Evolutionary conservation across 2,329 filamentous ascomycete species (phyloP), one percentile per base, ranked within the genome.

Genomic region (Coniella vitis): DNA sequence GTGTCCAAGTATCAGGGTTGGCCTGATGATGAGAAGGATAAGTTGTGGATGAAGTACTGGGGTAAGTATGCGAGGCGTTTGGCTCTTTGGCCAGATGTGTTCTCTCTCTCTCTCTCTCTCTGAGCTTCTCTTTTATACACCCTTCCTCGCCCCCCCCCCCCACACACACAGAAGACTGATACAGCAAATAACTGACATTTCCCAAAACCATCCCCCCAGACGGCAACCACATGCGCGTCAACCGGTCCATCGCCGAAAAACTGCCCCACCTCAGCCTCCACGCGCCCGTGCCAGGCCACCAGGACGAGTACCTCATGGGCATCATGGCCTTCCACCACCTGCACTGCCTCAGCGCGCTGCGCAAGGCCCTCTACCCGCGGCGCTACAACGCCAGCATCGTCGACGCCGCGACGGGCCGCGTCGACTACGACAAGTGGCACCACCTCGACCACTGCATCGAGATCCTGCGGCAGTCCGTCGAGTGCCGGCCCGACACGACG

Each of bases 381-480:
- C 40, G 40, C 4, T 43, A 34, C 16, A 43, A 43, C 25, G 29
- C 40, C 12, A 32, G 25, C 16, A 29, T 43, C 8, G n/a, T 43
- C 9, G 40, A 43, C 16, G n/a, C 10, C 3, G n/a, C 31, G n/a
- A 29, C 25, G 25, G 40, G 29, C 4, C 19, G 17, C 19, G 40
- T 43, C 16, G 19, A 43, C 40, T 43, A 31, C 40, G n/a, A 31
- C 13, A 43, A 35, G 19, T 43, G 40, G 40, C 10, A 14, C 14
- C 40, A 43, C 16, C 29, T 43, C n/a, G 40, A 43, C 14, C 40
- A 43, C 19, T 43, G 40, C 29, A 32, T 43, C 29, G 40, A 43
- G 17, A 35, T 32, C 14, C 16, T 43, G 4, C 40, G 40, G 14
- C 40, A 32, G 16, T 29, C 40, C 21, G 10, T 43, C 16, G 31